Evolutionary conservation across 768 basidiomycete species (phyloP).

Genomic region (Boletus sp.): DNA sequence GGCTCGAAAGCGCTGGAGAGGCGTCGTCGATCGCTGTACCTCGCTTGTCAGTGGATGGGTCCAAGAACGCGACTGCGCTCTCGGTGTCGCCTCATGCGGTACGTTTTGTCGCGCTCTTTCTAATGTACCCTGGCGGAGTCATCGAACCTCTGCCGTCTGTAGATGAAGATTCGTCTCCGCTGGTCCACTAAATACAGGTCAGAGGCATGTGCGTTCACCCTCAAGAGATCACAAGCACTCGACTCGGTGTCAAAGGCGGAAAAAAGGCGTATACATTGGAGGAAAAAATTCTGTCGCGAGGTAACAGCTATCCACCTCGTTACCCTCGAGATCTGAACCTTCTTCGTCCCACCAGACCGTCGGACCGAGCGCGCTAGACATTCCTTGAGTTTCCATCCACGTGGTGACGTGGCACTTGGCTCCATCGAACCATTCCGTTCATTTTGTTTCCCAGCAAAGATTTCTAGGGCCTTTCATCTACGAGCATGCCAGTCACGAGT

Average conservation of each 20-base stretch:
- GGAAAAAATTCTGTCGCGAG: constrained; percentile 55
- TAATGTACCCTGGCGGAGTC: neutral
- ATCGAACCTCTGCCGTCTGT: neutral
- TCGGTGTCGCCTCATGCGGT: constrained; percentile 24
- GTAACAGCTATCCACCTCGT: constrained; percentile 21
- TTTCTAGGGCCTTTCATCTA: neutral
- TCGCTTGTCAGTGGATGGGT: constrained; percentile 5
- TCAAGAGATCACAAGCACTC: constrained; percentile 39
- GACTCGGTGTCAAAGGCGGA: constrained; percentile 35
- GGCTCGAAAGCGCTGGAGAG: constrained; percentile 52
- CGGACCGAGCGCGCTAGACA: constrained; percentile 15
- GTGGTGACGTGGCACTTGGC: neutral
- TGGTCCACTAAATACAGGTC: constrained; percentile 47
- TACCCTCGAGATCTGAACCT: neutral
- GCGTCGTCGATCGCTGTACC: constrained; percentile 22
- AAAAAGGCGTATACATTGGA: constrained; percentile 50
- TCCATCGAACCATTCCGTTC: neutral
- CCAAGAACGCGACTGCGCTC: constrained; percentile 3
- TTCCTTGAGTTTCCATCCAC: constrained; percentile 5
- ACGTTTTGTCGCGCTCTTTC: neutral
- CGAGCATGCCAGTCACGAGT: constrained; percentile 5
- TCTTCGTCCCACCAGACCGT: constrained; percentile 13
- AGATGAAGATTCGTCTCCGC: constrained; percentile 44
- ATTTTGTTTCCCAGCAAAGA: neutral
- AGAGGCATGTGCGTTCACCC: constrained; percentile 52